These are phyloP conservation scores for Trapa incisa DNA, from an alignment of 345 rosid species.

Conservation along the genomic window DNA sequence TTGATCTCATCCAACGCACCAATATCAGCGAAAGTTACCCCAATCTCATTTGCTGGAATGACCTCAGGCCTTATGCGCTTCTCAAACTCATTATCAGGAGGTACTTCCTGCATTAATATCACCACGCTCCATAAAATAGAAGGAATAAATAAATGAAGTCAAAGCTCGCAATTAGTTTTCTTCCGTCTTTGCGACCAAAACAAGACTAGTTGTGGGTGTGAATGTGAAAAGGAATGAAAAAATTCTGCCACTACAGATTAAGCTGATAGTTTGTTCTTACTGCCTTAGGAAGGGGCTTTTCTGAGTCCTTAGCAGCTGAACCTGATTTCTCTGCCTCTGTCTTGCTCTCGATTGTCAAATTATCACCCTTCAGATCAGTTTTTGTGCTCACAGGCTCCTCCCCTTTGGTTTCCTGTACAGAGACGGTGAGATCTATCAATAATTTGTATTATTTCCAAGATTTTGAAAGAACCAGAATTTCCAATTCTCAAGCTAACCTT, in stretches of 20 bases:
- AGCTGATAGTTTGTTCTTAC: conserved; percentile 13
- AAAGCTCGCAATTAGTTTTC: background rate
- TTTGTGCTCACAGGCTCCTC: conserved; percentile 37
- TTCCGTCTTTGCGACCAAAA: background rate
- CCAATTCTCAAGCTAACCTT: conserved; percentile 36
- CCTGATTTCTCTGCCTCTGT: conserved; percentile 49
- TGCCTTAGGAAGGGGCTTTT: conserved; percentile 46
- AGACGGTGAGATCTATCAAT: background rate
- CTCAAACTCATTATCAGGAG: conserved; percentile 92
- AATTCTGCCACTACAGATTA: background rate
- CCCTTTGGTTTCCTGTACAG: conserved; percentile 31
- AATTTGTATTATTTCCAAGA: background rate
- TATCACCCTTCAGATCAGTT: conserved; percentile 44
- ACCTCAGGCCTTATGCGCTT: conserved; percentile 97
- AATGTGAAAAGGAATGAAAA: no score
- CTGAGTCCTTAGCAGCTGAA: conserved; percentile 50
- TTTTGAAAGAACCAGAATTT: background rate
- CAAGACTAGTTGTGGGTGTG: no score
- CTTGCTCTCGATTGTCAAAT: conserved; percentile 36
- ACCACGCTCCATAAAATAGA: background rate
- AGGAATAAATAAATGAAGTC: background rate
- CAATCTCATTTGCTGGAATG: conserved; percentile 86
- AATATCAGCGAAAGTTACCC: conserved; percentile 90
- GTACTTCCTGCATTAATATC: conserved; percentile 45
- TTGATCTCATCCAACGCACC: conserved; percentile 85